phyloP scores from a whole-genome alignment of 1,284 basidiomycete species.

The Ganoderma lucidum region DNA sequence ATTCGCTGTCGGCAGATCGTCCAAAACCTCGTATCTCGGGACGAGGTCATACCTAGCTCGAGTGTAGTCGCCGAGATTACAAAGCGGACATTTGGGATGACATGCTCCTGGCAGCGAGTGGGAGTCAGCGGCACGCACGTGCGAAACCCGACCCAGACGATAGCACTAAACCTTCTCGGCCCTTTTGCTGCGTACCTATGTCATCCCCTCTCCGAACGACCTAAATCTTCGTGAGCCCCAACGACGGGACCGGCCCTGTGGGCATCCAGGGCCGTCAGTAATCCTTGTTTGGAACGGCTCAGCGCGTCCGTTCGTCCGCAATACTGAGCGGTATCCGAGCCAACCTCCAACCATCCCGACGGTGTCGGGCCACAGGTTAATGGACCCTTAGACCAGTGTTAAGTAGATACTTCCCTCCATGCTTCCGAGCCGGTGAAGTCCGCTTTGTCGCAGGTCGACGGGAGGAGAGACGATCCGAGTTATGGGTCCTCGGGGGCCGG shows the following conservation, averaged over 20 bases:
- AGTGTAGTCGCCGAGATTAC: not conserved
- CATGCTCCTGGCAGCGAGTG: conserved; percentile 1
- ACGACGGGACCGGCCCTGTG: not conserved
- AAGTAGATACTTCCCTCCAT: not conserved
- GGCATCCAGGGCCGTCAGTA: not conserved
- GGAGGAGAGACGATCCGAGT: too few species aligned
- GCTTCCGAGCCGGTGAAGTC: not conserved
- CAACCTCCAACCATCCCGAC: not conserved
- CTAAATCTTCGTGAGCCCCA: not conserved
- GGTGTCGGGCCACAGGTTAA: not conserved
- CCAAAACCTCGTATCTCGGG: too few species aligned
- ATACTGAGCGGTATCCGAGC: not conserved
- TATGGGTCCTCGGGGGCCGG: not conserved
- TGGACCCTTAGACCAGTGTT: not conserved
- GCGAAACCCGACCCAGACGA: not conserved
- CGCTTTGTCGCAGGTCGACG: not conserved
- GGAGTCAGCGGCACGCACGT: conserved; percentile 3
- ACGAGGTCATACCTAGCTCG: too few species aligned
- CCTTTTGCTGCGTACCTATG: not conserved
- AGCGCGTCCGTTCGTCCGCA: not conserved
- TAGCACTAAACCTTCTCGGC: not conserved
- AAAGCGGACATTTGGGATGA: not conserved
- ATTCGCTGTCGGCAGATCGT: not conserved
- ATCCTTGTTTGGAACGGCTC: not conserved
- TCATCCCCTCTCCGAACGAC: not conserved